Base-by-base conservation (phyloP, 495 filamentous ascomycete species). In the Cercophora sp. region DNA sequence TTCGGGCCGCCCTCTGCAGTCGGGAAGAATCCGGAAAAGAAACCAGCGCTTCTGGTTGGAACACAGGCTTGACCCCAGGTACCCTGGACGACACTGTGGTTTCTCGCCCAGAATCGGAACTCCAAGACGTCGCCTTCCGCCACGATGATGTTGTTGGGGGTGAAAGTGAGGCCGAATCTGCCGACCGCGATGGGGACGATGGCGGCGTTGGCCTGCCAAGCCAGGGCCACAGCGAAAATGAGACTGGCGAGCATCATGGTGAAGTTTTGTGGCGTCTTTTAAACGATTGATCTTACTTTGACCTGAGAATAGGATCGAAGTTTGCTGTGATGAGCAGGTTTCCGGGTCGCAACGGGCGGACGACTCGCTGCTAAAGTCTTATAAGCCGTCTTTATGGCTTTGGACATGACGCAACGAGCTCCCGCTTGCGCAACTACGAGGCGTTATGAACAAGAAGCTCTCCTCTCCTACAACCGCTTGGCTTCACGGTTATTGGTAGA, bases 71-170 rank as follows among this genome's bases (percentile, higher is more conserved):
- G 63, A 15, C 49, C 44, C 58, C 78, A 82, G 16, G 62, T 46
- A 34, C 73, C 69, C 47, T 74, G 64, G 3, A 64, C 72, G 25
- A 85, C 73, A 42, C 71, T 73, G 68, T 83, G 81, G 54, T 72
- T 71, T 9, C 59, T 62, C 1, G 73, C 64, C 58, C 67, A 73
- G 64, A 81, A 80, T 55, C 71, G 68, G 62, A 81, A 81, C 55
- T 79, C 71, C 41, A 82, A 56, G n/a, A 69, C 68, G 51, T 77
- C 79, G 56, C 78, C 79, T 1, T 58, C 20, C 4, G 53, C 22
- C n/a, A 75, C 75, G 11, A 57, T 59, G 46, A 80, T 56, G 34
- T 23, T 41, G 48, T 49, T 57, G 25, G 68, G 68, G 1, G 41
- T 42, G 29, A 71, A 69, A 29, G 54, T 65, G n/a, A 70, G 63